These are phyloP conservation scores for Thielaviopsis punctulata DNA, from an alignment of 2,329 filamentous ascomycete species.

Conservation along the genomic window DNA sequence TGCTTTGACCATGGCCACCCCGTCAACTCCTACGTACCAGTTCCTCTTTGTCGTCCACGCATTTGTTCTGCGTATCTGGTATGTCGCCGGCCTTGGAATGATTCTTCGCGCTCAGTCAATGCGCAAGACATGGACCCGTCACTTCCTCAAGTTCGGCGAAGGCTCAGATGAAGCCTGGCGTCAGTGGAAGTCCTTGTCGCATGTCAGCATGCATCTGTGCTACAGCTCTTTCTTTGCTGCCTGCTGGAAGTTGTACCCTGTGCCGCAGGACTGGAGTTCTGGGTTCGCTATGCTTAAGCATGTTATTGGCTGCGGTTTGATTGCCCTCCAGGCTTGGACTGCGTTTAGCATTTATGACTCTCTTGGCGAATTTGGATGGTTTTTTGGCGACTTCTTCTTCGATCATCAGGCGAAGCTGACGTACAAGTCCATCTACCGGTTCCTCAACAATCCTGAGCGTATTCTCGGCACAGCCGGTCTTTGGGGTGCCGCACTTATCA, in stretches of 20 bases:
- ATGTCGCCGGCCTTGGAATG: slow-evolving; percentile 69
- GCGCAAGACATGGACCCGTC: slow-evolving; percentile 86
- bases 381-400: slow-evolving; percentile 98
- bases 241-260: slow-evolving; percentile 87
- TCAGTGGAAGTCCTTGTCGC: slow-evolving; percentile 94
- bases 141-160: slow-evolving; percentile 95
- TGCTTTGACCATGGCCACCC: slow-evolving; percentile 55
- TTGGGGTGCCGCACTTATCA: slow-evolving; percentile 89
- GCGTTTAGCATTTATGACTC: slow-evolving; percentile 86
- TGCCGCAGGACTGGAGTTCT: slow-evolving; percentile 74
- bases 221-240: slow-evolving; percentile 79
- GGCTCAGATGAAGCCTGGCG: slow-evolving; percentile 82
- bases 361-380: slow-evolving; percentile 95
- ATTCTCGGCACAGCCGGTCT: slow-evolving; percentile 87
- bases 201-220: slow-evolving; percentile 80
- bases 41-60: slow-evolving; percentile 69
- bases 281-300: slow-evolving; percentile 77
- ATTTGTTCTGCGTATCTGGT: slow-evolving; percentile 75
- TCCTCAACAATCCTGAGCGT: slow-evolving; percentile 92
- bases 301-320: slow-evolving; percentile 62
- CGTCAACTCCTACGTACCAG: slow-evolving; percentile 59
- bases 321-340: slow-evolving; percentile 84
- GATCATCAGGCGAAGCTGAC: slow-evolving; percentile 76
- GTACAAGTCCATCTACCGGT: slow-evolving; percentile 94
- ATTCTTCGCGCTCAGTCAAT: slow-evolving; percentile 75